Base-by-base conservation (phyloP, 2,329 filamentous ascomycete species). In the Teratosphaeria nubilosa region DNA sequence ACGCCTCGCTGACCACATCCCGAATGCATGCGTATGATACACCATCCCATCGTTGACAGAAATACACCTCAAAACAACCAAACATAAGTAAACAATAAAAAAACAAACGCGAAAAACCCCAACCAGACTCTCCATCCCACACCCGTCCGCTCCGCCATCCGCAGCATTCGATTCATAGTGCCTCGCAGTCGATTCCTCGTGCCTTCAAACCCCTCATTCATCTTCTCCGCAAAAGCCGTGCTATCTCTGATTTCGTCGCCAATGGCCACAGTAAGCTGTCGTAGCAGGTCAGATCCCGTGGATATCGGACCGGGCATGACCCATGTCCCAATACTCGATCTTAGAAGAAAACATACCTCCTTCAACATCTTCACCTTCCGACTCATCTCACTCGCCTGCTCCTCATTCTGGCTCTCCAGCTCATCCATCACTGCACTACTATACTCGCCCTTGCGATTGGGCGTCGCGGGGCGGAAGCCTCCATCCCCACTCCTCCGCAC, bases 41-140 rank as follows among this genome's bases (percentile, higher is more conserved):
- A 48, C n/a, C 41, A 9, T 48, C 5, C 41, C 41, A 20, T n/a
- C 41, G 5, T 9, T 9, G 3, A 20, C n/a, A 3, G 41, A 48
- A n/a, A 20, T 6, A 11, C 16, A 11, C n/a, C 10, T 52, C 48
- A 69, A 51, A 68, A 94, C 60, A 96, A 74, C 91, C 92, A 96
- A 59, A 97, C 92, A 73, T 92, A 99, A 65, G 85, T 83, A 74
- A 99, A 99, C 64, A 97, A 73, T 57, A 92, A 71, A 62, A 87
- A 83, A 20, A 97, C 89, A 37, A 86, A 88, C 5, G 84, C 80
- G 72, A 99, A 96, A 75, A 99, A 99, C 51, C 78, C 80, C 55
- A 96, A 73, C 94, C 94, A 99, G 58, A 91, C 88, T 75, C 84
- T 92, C 94, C 94, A 99, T 68, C 91, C 87, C 10, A 99, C 86